Percentiles rank a stretch among this genome's conserved stretches.
These are phyloP conservation scores for Pyrenophora graminea DNA, from an alignment of 2,329 filamentous ascomycete species.

Conservation along the genomic window DNA sequence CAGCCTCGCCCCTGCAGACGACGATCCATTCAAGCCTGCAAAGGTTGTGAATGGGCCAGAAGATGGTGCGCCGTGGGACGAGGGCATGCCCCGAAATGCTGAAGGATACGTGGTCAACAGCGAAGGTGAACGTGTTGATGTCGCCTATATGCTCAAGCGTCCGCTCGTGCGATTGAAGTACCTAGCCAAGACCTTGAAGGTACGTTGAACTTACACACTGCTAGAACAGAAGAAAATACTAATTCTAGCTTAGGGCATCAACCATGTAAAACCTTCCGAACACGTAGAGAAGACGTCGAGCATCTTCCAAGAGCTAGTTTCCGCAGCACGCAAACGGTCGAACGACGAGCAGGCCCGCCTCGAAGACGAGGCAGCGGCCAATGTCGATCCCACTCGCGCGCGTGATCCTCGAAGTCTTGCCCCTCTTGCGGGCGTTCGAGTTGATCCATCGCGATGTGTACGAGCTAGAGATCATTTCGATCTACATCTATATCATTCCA, in stretches of 20 bases:
- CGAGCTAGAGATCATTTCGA: constrained; percentile 89
- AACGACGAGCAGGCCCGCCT: constrained; percentile 74
- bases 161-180: constrained; percentile 88
- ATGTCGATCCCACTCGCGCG: constrained; percentile 78
- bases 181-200: constrained; percentile 80
- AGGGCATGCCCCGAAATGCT: constrained; percentile 61
- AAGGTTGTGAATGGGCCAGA: constrained; percentile 50
- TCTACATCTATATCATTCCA: constrained; percentile 83
- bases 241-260: constrained; percentile 56
- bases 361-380: constrained; percentile 83
- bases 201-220: constrained; percentile 35
- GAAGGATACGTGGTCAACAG: constrained; percentile 67
- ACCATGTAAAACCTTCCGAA: constrained; percentile 59
- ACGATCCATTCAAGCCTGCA: constrained; percentile 58
- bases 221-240: constrained; percentile 22
- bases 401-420: constrained; percentile 79
- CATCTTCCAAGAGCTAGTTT: constrained; percentile 73
- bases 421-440: constrained; percentile 68
- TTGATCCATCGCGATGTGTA: constrained; percentile 81
- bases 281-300: constrained; percentile 63
- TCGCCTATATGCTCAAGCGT: constrained; percentile 88
- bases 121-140: constrained; percentile 88
- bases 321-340: constrained; percentile 73
- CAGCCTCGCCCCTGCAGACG: constrained; percentile 79
- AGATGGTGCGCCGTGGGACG: constrained; percentile 56